Evolutionary conservation across 2,329 filamentous ascomycete genomes (phyloP).

Genomic region (Boeremia lycopersici): DNA sequence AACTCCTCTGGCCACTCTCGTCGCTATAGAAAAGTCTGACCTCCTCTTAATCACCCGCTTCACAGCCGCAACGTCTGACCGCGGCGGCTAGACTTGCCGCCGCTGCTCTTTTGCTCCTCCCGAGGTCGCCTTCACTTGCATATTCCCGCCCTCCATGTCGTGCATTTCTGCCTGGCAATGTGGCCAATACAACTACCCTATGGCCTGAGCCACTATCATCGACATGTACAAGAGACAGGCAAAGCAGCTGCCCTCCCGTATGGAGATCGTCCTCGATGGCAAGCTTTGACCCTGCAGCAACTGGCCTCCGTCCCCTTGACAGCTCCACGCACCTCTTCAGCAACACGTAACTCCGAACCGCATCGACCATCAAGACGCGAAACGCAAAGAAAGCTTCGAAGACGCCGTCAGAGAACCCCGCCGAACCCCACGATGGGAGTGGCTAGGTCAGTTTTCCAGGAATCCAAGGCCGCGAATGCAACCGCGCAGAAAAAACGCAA

Average conservation of each 20-base stretch:
- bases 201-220: constrained; percentile 11
- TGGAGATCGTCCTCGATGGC: not conserved
- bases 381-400: not conserved
- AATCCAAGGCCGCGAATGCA: not conserved
- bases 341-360: not conserved
- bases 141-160: not conserved
- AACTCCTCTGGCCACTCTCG: too few species aligned
- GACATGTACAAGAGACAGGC: not conserved
- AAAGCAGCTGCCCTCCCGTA: not conserved
- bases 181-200: constrained; percentile 18
- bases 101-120: not conserved
- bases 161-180: not conserved
- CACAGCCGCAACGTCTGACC: not conserved
- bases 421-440: not conserved
- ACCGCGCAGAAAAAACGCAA: constrained; percentile 1
- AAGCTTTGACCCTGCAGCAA: not conserved
- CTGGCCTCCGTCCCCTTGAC: not conserved
- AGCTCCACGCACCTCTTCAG: not conserved
- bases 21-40: not conserved
- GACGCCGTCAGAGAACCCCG: not conserved
- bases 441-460: not conserved
- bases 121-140: not conserved
- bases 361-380: not conserved
- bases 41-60: too few species aligned
- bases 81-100: not conserved